Conservation (phyloP, 441 rosid genomes). For the Erysimum cheiri region DNA sequence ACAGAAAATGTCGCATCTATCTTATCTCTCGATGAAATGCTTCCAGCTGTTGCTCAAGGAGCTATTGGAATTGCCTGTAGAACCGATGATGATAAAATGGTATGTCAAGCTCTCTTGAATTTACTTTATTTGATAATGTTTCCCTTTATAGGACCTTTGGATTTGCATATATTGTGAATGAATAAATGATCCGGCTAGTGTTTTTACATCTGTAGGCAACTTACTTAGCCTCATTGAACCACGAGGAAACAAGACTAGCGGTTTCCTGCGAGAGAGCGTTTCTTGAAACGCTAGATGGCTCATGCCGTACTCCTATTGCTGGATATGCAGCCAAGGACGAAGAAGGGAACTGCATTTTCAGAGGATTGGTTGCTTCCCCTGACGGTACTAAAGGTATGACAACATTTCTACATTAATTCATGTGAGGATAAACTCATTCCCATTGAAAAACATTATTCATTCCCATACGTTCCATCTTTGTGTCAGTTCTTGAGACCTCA, state of each 20-base stretch:
- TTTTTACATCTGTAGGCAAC: slow-evolving; percentile 56
- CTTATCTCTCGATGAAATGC: slow-evolving; percentile 90
- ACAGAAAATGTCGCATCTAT: slow-evolving; percentile 79
- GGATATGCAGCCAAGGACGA: slow-evolving; percentile 81
- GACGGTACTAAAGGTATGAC: slow-evolving; percentile 82
- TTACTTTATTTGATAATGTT: neutral
- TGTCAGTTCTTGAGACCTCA: slow-evolving; percentile 89
- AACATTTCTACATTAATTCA: neutral
- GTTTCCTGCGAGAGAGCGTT: slow-evolving; percentile 92
- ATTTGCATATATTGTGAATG: neutral
- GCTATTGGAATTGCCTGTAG: slow-evolving; percentile 98
- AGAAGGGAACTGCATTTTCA: slow-evolving; percentile 81
- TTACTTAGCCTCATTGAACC: slow-evolving; percentile 85
- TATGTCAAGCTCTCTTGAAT: slow-evolving; percentile 39
- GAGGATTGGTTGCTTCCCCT: slow-evolving; percentile 93
- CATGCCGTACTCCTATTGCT: slow-evolving; percentile 98
- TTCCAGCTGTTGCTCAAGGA: slow-evolving; percentile 99
- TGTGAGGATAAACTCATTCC: slow-evolving; percentile 4
- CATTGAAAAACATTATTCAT: slow-evolving; percentile 24
- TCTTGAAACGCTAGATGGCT: slow-evolving; percentile 76
- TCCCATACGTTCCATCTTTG: slow-evolving; percentile 31
- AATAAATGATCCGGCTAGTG: neutral
- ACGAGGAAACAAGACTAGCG: slow-evolving; percentile 92
- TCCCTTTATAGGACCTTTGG: neutral
- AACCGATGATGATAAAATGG: slow-evolving; percentile 82